Conservation (phyloP, 352 stramenopile genomes). For the Nothophytophthora sp. region DNA sequence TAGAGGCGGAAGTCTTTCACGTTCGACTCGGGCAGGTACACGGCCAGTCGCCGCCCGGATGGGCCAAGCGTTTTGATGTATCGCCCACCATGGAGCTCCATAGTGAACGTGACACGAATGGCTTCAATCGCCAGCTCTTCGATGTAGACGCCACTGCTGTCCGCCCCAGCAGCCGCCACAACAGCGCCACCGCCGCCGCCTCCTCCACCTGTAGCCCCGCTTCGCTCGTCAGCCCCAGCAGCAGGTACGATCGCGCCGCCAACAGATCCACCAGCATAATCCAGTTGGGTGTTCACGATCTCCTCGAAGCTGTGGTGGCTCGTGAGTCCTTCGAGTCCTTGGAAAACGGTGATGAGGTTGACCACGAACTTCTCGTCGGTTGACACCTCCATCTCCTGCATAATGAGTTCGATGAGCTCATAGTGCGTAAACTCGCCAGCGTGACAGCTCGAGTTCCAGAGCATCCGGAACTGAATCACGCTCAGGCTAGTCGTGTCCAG, state of each 20-base stretch:
- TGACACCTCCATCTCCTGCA: constrained; percentile 89
- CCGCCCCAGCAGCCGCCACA: constrained; percentile 17
- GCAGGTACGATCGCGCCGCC: constrained; percentile 21
- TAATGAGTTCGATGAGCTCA: constrained; percentile 83
- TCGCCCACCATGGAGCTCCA: constrained; percentile 84
- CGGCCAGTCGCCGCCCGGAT: constrained; percentile 65
- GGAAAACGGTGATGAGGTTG: constrained; percentile 89
- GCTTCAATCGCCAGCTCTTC: constrained; percentile 86
- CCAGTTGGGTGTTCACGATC: constrained; percentile 75
- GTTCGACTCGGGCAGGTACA: constrained; percentile 89
- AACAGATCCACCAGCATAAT: constrained; percentile 42
- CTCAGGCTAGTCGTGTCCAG: constrained; percentile 67
- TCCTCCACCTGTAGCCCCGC: constrained; percentile 17
- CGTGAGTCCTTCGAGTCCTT: constrained; percentile 75
- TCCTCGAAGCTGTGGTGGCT: constrained; percentile 81
- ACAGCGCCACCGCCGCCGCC: constrained; percentile 2
- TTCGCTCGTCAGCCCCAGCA: constrained; percentile 20
- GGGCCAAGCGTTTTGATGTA: constrained; percentile 86
- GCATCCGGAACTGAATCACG: constrained; percentile 85
- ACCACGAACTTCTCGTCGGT: constrained; percentile 92
- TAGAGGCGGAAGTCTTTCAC: constrained; percentile 89
- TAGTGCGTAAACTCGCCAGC: constrained; percentile 84
- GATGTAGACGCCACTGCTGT: constrained; percentile 78
- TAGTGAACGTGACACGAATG: constrained; percentile 84
- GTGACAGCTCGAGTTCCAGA: constrained; percentile 83